phyloP scores from a whole-genome alignment of 2,329 filamentous ascomycete genomes.

The Fusarium sp. region DNA sequence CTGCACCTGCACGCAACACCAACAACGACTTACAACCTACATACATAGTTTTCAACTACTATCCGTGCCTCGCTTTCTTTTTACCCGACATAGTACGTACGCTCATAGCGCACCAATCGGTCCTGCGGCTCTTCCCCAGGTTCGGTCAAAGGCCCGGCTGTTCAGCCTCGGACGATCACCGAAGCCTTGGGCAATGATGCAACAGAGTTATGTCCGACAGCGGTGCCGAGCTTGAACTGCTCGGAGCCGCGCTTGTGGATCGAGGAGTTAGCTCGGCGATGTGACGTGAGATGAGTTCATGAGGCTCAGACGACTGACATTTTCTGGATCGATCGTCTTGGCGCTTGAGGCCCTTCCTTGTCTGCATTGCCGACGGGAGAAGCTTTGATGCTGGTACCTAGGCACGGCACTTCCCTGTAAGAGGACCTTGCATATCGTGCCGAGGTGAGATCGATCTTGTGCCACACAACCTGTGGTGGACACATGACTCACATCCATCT shows the following conservation, averaged over 20 bases:
- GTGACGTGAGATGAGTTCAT: conserved; percentile 1
- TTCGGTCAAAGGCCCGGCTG: conserved; percentile 8
- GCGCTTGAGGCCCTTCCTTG: not conserved
- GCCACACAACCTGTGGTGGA: not conserved
- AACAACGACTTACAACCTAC: not conserved
- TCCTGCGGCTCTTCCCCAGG: conserved; percentile 17
- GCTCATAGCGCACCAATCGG: conserved; percentile 11
- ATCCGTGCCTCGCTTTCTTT: not conserved
- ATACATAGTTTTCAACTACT: not conserved
- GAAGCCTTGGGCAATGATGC: conserved; percentile 5
- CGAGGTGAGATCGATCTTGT: not conserved
- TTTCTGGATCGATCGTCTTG: not conserved
- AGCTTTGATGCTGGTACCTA: not conserved
- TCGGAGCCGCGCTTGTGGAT: conserved; percentile 5
- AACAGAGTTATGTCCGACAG: conserved; percentile 9
- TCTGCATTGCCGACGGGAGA: not conserved
- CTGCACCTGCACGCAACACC: not conserved
- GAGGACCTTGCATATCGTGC: not conserved
- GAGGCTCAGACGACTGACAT: not conserved
- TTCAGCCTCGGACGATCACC: conserved; percentile 28
- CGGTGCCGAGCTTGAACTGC: not conserved
- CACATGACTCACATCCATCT: not conserved
- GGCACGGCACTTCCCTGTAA: not conserved
- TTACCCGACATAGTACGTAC: not conserved
- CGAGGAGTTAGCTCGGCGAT: conserved; percentile 4